Evolutionary conservation across 2,329 filamentous ascomycete genomes (phyloP).

Genomic region (Monosporascus sp.): DNA sequence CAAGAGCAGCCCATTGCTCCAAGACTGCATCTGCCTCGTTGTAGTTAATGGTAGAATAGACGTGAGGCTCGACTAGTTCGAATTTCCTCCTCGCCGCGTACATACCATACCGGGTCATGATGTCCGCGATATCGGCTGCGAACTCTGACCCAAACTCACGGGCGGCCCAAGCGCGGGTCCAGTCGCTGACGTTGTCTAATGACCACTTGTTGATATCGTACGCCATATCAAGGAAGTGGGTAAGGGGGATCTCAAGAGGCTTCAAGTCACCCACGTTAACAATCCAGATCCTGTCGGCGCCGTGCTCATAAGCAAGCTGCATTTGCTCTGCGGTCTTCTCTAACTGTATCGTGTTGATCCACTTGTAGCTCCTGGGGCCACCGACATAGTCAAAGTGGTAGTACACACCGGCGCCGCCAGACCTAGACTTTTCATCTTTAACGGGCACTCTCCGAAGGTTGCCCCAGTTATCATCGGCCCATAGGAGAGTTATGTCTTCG

Average conservation of each 20-base stretch:
- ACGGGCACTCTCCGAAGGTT: conserved; percentile 55
- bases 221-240: conserved; percentile 62
- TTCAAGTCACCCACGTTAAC: conserved; percentile 63
- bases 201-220: conserved; percentile 57
- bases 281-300: conserved; percentile 57
- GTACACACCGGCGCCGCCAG: conserved; percentile 55
- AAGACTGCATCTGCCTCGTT: conserved; percentile 54
- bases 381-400: conserved; percentile 54
- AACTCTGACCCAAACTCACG: conserved; percentile 51
- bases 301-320: conserved; percentile 52
- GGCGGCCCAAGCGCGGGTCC: conserved; percentile 51
- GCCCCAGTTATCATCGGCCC: conserved; percentile 60
- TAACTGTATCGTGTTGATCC: conserved; percentile 62
- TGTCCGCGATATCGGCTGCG: conserved; percentile 41
- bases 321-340: conserved; percentile 63
- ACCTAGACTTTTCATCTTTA: conserved; percentile 45
- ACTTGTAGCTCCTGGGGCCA: conserved; percentile 53
- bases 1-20: conserved; percentile 47
- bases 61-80: conserved; percentile 51
- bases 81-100: conserved; percentile 55
- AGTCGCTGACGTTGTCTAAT: conserved; percentile 49
- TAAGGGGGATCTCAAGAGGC: conserved; percentile 58
- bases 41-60: conserved; percentile 56
- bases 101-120: conserved; percentile 51
- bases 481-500: conserved; percentile 57